Evolutionary conservation across 805 yeast species (phyloP).

Genomic region (Yamadazyma ubonensis): DNA sequence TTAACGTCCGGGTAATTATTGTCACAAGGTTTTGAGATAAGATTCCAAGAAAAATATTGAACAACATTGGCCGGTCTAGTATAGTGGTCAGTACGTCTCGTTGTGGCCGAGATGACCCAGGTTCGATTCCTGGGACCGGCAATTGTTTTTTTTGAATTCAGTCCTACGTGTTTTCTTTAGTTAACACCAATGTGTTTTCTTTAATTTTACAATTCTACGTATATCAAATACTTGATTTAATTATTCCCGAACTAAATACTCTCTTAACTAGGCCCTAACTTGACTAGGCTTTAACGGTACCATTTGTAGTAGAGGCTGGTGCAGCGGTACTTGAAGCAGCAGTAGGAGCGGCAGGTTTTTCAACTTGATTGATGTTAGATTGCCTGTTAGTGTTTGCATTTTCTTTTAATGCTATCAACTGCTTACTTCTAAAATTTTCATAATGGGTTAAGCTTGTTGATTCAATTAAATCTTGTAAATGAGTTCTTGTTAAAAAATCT

Average conservation of each 20-base stretch:
- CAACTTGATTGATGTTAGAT: conserved; percentile 15
- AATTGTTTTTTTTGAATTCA: conserved; percentile 13
- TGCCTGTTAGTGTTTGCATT: conserved; percentile 55
- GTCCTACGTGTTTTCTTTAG: not conserved
- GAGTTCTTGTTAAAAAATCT: conserved; percentile 92
- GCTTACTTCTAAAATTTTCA: conserved; percentile 91
- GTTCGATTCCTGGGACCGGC: conserved; percentile 53
- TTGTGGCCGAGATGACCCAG: conserved; percentile 49
- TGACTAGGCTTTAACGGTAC: conserved; percentile 7
- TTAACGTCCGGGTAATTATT: not conserved
- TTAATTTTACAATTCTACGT: not conserved
- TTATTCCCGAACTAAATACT: conserved; percentile 1
- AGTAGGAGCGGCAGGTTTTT: conserved; percentile 2
- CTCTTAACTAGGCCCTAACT: not conserved
- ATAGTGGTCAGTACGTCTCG: conserved; percentile 49
- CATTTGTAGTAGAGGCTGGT: conserved; percentile 2
- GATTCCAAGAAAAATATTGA: no score
- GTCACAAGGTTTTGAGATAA: not conserved
- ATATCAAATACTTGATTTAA: not conserved
- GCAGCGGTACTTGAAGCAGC: not conserved
- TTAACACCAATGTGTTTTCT: not conserved
- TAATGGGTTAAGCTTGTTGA: conserved; percentile 85
- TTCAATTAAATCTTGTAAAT: conserved; percentile 92
- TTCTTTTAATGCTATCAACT: conserved; percentile 89
- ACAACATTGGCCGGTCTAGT: conserved; percentile 29